Evolutionary conservation across 2,329 filamentous ascomycete species (phyloP).

Genomic region (Aureobasidium sp.): DNA sequence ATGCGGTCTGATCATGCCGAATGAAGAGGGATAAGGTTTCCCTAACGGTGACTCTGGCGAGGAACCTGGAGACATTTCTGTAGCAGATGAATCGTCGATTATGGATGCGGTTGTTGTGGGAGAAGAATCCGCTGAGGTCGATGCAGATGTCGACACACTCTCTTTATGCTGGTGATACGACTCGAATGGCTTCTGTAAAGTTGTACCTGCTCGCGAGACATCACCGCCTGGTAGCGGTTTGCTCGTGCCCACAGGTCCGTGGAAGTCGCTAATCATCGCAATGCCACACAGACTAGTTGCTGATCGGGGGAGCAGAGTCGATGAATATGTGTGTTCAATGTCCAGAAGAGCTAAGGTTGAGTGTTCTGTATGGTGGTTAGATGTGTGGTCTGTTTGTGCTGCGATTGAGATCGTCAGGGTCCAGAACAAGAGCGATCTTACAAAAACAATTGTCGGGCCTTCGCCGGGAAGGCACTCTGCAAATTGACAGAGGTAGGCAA

Average conservation of each 20-base stretch:
- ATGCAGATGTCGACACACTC: slow-evolving; percentile 68
- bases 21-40: slow-evolving; percentile 61
- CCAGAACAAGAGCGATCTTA: not conserved
- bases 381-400: not conserved
- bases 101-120: slow-evolving; percentile 91
- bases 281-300: not conserved
- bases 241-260: slow-evolving; percentile 4
- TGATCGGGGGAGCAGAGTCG: not conserved
- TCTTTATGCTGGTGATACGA: slow-evolving; percentile 58
- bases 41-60: slow-evolving; percentile 85
- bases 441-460: not conserved
- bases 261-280: not conserved
- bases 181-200: not conserved
- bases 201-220: not conserved
- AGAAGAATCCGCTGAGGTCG: slow-evolving; percentile 85
- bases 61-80: slow-evolving; percentile 82
- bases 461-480: slow-evolving; percentile 5
- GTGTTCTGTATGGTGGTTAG: not conserved
- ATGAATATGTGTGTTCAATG: not conserved
- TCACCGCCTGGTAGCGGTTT: slow-evolving; percentile 9
- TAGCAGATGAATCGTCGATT: slow-evolving; percentile 81
- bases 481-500: not conserved
- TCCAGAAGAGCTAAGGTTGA: not conserved
- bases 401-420: not conserved
- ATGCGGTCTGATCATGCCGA: slow-evolving; percentile 46